Percentiles rank a stretch among this genome's conserved stretches.
phyloP scores from a whole-genome alignment of 2,329 filamentous ascomycete species.

The Epichloe brachyelytri region DNA sequence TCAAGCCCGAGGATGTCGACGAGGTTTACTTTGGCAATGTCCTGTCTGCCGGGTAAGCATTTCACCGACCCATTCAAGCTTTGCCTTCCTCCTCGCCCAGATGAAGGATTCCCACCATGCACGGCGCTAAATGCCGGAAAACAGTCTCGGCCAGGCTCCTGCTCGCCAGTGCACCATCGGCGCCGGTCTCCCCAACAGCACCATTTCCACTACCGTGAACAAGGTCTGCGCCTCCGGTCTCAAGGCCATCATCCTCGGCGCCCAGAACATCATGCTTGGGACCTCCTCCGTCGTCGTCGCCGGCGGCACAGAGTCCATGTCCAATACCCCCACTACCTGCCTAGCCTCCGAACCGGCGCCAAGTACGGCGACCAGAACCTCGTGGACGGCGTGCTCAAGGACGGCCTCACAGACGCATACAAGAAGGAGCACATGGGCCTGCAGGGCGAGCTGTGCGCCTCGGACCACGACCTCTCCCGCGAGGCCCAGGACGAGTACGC shows the following conservation, averaged over 20 bases:
- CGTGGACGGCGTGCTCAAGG: conserved; percentile 84
- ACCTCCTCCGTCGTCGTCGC: conserved; percentile 88
- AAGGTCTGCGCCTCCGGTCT: conserved; percentile 95
- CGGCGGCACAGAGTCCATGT: conserved; percentile 96
- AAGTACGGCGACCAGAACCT: conserved; percentile 90
- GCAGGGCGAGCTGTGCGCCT: conserved; percentile 79
- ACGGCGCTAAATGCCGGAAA: not conserved
- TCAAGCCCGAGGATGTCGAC: conserved; percentile 82
- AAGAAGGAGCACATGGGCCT: conserved; percentile 97
- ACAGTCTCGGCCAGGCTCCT: conserved; percentile 85
- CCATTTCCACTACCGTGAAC: conserved; percentile 88
- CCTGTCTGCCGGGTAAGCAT: conserved; percentile 73
- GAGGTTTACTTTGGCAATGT: conserved; percentile 99
- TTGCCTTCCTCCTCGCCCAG: not conserved
- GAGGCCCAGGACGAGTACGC: conserved; percentile 92
- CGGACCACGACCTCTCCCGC: conserved; percentile 68
- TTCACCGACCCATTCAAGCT: not conserved
- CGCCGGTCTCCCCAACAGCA: conserved; percentile 69
- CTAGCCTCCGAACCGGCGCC: conserved; percentile 69
- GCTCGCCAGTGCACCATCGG: conserved; percentile 86
- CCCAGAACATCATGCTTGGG: conserved; percentile 95
- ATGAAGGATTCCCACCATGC: not conserved
- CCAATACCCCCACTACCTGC: conserved; percentile 95
- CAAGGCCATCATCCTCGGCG: conserved; percentile 88
- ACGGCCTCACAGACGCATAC: conserved; percentile 89